phyloP scores from a whole-genome alignment of 306 rosid genomes.

The Trifolium fragiferum region DNA sequence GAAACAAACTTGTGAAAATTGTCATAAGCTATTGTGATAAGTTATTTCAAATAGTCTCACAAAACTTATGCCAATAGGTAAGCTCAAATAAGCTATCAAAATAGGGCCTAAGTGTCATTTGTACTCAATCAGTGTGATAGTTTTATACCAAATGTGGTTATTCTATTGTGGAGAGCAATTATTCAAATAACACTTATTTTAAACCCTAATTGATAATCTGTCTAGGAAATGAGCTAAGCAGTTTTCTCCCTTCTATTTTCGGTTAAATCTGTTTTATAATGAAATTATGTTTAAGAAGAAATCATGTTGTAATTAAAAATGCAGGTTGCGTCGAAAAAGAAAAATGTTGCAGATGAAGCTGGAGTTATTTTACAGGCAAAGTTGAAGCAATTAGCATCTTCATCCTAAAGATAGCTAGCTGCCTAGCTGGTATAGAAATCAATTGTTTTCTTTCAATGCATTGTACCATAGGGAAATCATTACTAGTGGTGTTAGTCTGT shows the following conservation, averaged over 20 bases:
- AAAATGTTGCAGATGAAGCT: slow-evolving; percentile 71
- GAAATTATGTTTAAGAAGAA: not conserved
- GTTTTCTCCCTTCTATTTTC: not conserved
- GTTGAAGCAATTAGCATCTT: slow-evolving; percentile 71
- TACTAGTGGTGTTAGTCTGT: slow-evolving; percentile 34
- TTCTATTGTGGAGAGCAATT: not conserved
- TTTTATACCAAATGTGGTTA: not conserved
- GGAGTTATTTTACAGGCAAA: slow-evolving; percentile 75
- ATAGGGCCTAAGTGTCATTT: not conserved
- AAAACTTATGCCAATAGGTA: no score
- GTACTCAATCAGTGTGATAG: not conserved
- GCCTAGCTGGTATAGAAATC: slow-evolving; percentile 34
- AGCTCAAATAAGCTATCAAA: no score
- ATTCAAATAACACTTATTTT: not conserved
- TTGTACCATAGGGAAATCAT: slow-evolving; percentile 42
- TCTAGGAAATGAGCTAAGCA: not conserved
- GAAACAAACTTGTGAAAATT: no score
- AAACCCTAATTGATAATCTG: not conserved
- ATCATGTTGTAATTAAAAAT: slow-evolving; percentile 24
- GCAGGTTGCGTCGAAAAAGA: slow-evolving; percentile 93
- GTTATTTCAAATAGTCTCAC: no score
- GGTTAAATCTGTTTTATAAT: not conserved
- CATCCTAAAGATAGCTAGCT: slow-evolving; percentile 45
- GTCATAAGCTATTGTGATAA: no score
- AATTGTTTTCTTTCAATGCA: slow-evolving; percentile 31